Evolutionary conservation across 495 filamentous ascomycete species (phyloP).

Genomic region (Aspergillus coremiiformis): DNA sequence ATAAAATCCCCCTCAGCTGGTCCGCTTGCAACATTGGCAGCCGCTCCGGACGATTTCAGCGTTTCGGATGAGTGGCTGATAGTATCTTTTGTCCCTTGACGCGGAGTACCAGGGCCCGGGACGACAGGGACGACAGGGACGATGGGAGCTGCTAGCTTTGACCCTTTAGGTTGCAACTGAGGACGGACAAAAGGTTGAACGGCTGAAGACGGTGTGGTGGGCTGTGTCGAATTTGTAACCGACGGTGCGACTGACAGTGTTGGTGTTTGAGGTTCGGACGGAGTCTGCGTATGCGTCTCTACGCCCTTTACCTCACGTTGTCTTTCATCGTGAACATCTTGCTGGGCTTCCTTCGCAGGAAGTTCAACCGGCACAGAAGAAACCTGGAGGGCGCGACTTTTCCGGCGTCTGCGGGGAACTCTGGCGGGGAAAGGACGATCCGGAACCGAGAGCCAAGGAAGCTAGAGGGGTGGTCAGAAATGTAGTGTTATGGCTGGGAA

Average conservation of each 20-base stretch:
- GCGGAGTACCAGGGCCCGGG: constrained; percentile 39
- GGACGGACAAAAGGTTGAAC: constrained; percentile 24
- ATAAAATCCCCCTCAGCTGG: neutral
- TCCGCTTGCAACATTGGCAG: constrained; percentile 14
- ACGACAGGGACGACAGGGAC: constrained; percentile 62
- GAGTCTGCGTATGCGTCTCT: constrained; percentile 27
- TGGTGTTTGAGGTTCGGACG: constrained; percentile 56
- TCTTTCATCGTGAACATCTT: constrained; percentile 17
- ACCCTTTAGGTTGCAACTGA: constrained; percentile 35
- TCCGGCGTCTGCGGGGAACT: constrained; percentile 35
- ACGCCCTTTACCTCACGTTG: constrained; percentile 14
- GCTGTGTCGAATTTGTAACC: constrained; percentile 58
- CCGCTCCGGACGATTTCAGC: constrained; percentile 21
- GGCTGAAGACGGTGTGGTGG: constrained; percentile 61
- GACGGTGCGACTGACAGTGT: constrained; percentile 60
- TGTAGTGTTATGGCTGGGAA: neutral
- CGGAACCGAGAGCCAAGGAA: constrained; percentile 78
- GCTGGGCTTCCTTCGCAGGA: constrained; percentile 36
- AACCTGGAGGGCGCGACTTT: constrained; percentile 29
- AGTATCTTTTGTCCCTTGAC: constrained; percentile 37
- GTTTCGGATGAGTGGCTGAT: constrained; percentile 33
- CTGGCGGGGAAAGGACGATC: constrained; percentile 57
- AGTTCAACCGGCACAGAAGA: constrained; percentile 39
- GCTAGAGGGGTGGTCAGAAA: constrained; percentile 27
- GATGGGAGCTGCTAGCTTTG: constrained; percentile 49